Evolutionary conservation across 2,329 filamentous ascomycete species (phyloP).

Genomic region (Pseudogymnoascus sp.): DNA sequence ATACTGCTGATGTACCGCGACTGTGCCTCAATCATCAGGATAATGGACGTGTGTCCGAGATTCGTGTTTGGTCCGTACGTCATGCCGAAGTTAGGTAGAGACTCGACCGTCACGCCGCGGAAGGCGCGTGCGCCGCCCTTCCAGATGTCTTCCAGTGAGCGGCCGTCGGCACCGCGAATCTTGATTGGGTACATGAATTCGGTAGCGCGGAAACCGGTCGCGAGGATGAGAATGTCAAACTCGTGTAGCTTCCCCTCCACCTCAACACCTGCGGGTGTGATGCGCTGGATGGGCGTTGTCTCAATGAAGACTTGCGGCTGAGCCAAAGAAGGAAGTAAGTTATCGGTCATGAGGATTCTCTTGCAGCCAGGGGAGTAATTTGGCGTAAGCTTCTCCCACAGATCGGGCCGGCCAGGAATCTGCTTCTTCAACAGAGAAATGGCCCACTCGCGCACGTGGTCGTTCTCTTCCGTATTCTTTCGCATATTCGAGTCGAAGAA

Average conservation of each 20-base stretch:
- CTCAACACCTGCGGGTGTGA: slow-evolving; percentile 43
- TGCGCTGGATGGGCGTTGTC: slow-evolving; percentile 41
- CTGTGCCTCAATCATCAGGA: slow-evolving; percentile 58
- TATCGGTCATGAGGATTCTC: slow-evolving; percentile 47
- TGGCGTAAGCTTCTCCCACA: slow-evolving; percentile 49
- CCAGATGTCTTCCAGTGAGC: slow-evolving; percentile 47
- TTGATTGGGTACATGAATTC: slow-evolving; percentile 55
- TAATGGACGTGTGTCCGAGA: slow-evolving; percentile 48
- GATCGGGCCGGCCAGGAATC: slow-evolving; percentile 42
- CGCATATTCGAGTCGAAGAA: slow-evolving; percentile 37
- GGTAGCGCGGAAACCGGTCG: slow-evolving; percentile 53
- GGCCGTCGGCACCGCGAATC: slow-evolving; percentile 41
- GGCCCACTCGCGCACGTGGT: slow-evolving; percentile 35
- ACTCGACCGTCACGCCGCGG: slow-evolving; percentile 45
- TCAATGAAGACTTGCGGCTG: slow-evolving; percentile 45
- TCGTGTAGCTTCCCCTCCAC: slow-evolving; percentile 36
- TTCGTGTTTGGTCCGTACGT: slow-evolving; percentile 51
- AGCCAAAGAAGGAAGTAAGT: slow-evolving; percentile 48
- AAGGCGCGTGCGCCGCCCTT: slow-evolving; percentile 44
- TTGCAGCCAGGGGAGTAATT: slow-evolving; percentile 51
- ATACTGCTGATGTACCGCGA: slow-evolving; percentile 47
- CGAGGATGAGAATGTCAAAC: slow-evolving; percentile 51
- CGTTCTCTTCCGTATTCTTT: slow-evolving; percentile 34
- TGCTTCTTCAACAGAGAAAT: slow-evolving; percentile 38
- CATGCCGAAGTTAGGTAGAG: slow-evolving; percentile 50